Evolutionary conservation across 257 asterid genomes (phyloP), one percentile per base, ranked within the genome.

Genomic region (Nicotiana noctiflora): DNA sequence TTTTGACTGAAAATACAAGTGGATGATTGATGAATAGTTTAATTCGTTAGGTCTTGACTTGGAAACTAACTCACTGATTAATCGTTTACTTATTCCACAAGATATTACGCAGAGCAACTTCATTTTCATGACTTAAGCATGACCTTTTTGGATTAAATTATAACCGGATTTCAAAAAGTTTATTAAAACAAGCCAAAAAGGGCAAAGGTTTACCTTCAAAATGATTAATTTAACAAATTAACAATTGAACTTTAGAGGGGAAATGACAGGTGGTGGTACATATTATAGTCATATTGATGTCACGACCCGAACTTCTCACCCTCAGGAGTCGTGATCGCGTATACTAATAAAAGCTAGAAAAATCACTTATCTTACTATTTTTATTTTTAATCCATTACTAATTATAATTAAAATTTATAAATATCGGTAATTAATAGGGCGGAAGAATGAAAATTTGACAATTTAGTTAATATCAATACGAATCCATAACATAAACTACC

Each of bases 71-170:
- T 40, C 8, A 72, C 25, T 72, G 15, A 72, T 72, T 72, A 72
- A 49, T 3, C 2, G 32, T 46, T 72, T 46, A 23, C 61, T 72
- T 46, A 46, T 72, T 72, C 60, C 60, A 49, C 44, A 72, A 72
- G 44, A 23, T 46, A 72, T 72, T 72, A 49, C 78, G 78, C 23
- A 46, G 23, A 29, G 11, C 56, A 46, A 32, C 40, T 72, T 72
- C 60, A 72, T 49, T 72, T 72, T 23, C 61, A 72, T 72, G 61
- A 72, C 40, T 72, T 7, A 72, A 49, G 44, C 78, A 74, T 74
- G 44, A 49, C 78, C n/a, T 14, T 27, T 65, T 74, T 74, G 23
- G 0, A 14, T 46, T 72, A 46, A 46, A 23, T 72, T 72, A 49
- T 72, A 72, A 72, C 21, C 78, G 44, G 44, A 72, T 59, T 72